Base-by-base conservation (phyloP, 2,329 filamentous ascomycete species). In the Torrubiella hemipterigena region DNA sequence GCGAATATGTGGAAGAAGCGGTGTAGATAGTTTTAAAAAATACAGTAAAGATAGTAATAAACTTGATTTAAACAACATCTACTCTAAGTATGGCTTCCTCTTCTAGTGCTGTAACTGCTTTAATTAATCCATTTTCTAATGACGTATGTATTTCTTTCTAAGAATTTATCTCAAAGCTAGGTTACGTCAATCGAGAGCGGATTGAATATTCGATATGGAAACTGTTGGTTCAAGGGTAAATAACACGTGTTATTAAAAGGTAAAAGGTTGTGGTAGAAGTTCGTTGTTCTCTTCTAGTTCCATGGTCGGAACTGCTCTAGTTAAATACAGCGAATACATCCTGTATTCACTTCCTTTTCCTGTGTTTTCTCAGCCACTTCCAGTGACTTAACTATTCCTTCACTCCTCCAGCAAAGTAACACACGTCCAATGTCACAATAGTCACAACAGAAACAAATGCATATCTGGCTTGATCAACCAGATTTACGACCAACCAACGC, bases 91-190 rank as follows among this genome's bases (percentile, higher is more conserved):
- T 27, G 24, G 24, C 24, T 27, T 13, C n/a, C n/a, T n/a, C n/a
- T n/a, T n/a, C 24, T 27, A 27, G 24, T 27, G 24, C 22, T 26
- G 17, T 19, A 25, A 19, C 18, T 25, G 30, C 30, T 26, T 23
- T 27, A n/a, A 26, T 32, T 27, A 32, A 32, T 32, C 30, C 15
- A 32, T 32, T 32, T 27, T 22, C 21, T 24, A 32, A 26, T 32
- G 21, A 32, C 27, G 20, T 32, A 19, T 17, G 21, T 17, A 26
- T 17, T 26, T 20, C 15, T 14, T 32, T 32, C 27, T 17, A 32
- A n/a, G 7, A 11, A 8, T 32, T 24, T 17, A 32, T 32, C 13
- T 19, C 17, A 26, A 17, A 22, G 8, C 30, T 22, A 15, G 16
- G 12, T 10, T 32, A 26, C 12, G 17, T 23, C 15, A 32, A 32